These are phyloP conservation scores for Claviceps sp. DNA, from an alignment of 2,329 filamentous ascomycete genomes.

Conservation along the genomic window DNA sequence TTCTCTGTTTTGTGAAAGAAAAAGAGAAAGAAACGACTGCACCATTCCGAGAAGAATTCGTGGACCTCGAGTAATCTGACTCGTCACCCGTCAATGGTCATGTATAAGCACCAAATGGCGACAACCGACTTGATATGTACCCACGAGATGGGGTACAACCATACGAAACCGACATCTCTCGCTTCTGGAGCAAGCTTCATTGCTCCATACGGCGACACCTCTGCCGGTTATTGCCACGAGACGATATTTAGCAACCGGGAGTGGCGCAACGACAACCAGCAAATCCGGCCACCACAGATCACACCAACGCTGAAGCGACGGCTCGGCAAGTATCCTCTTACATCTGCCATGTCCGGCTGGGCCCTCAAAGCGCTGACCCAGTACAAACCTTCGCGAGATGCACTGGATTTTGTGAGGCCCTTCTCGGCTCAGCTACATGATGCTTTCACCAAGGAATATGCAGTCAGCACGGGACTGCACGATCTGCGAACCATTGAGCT, in stretches of 20 bases:
- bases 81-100: not conserved
- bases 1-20: not conserved
- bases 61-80: not conserved
- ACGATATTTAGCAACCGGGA: not conserved
- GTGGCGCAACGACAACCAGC: not conserved
- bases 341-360: conserved; percentile 2
- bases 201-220: not conserved
- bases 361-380: not conserved
- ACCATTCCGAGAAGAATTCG: not conserved
- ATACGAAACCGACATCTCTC: not conserved
- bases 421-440: conserved; percentile 1
- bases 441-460: not conserved
- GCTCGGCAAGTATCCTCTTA: conserved; percentile 3
- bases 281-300: not conserved
- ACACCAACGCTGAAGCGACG: not conserved
- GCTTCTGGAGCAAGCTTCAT: not conserved
- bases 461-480: not conserved
- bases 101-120: not conserved
- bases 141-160: not conserved
- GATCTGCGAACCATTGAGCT: conserved; percentile 3
- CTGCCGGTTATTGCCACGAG: not conserved
- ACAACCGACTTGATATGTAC: not conserved
- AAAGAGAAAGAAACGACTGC: not conserved
- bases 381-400: not conserved
- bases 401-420: not conserved